Percentiles rank a stretch among this genome's conserved stretches.
Evolutionary conservation across 352 stramenopile genomes (phyloP).

Genomic region (Globisporangium nagaii): DNA sequence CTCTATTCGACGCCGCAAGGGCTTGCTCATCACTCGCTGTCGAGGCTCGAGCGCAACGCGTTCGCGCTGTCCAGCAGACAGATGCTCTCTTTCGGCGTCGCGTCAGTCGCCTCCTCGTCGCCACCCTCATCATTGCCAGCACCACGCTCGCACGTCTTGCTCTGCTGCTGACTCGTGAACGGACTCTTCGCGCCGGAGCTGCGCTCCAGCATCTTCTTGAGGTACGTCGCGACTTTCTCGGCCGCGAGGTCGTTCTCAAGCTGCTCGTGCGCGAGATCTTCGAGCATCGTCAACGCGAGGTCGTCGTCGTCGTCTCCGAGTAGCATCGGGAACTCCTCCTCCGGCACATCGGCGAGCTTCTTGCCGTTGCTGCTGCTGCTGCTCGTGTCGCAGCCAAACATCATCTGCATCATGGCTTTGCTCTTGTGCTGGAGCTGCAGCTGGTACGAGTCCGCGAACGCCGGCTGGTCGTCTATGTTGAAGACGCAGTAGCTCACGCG

Average conservation of each 20-base stretch:
- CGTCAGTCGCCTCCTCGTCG: background rate
- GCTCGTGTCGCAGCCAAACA: too few relatives aligned
- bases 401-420: background rate
- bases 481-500: conserved; percentile 54
- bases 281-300: conserved; percentile 25
- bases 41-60: background rate
- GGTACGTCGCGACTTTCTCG: conserved; percentile 1
- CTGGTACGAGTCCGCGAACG: conserved; percentile 17
- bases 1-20: background rate
- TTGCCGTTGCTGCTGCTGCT: conserved; percentile 16
- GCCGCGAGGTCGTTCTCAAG: background rate
- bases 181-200: background rate
- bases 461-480: conserved; percentile 14
- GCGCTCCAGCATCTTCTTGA: conserved; percentile 4
- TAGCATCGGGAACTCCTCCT: conserved; percentile 12
- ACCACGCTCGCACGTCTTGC: too few relatives aligned
- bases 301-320: conserved; percentile 21
- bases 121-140: background rate
- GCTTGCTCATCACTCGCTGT: background rate
- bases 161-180: background rate
- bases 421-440: background rate
- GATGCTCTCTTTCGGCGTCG: background rate
- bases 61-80: background rate
- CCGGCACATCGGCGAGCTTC: conserved; percentile 6
- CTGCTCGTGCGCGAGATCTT: conserved; percentile 20